phyloP scores from a whole-genome alignment of 805 yeast species.

The Huiozyma naganishii region DNA sequence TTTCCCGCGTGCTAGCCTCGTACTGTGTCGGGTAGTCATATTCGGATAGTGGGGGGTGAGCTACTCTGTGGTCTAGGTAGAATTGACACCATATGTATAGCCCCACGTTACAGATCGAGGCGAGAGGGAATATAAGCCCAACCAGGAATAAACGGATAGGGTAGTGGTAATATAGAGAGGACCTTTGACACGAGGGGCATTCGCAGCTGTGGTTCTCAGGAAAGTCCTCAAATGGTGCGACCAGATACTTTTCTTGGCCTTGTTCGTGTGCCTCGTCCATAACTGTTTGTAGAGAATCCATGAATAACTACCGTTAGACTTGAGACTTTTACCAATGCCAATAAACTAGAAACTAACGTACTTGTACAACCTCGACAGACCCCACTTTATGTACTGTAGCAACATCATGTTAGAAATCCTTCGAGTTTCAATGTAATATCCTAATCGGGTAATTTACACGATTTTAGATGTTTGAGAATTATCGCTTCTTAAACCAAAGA shows the following conservation, averaged over 20 bases:
- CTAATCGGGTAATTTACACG: constrained; percentile 8
- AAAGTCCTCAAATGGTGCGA: constrained; percentile 12
- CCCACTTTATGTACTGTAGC: no score
- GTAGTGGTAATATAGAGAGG: constrained; percentile 1
- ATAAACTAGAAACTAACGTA: no score
- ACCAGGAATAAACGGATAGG: constrained; percentile 10
- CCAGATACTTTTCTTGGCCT: constrained; percentile 2
- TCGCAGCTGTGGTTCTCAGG: constrained; percentile 10
- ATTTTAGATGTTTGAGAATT: background rate
- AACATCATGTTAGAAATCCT: constrained; percentile 1
- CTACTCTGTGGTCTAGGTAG: constrained; percentile 15
- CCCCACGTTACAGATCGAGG: constrained; percentile 12
- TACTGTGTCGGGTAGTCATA: constrained; percentile 22
- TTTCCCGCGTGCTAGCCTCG: constrained; percentile 5
- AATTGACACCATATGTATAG: constrained; percentile 14
- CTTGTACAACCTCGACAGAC: no score
- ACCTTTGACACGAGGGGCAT: constrained; percentile 15
- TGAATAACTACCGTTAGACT: no score
- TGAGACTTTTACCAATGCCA: no score
- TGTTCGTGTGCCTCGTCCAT: background rate
- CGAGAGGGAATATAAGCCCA: constrained; percentile 18
- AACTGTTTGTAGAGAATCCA: background rate
- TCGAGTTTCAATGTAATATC: constrained; percentile 2
- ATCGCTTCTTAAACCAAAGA: constrained; percentile 13
- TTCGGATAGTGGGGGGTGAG: constrained; percentile 12